Evolutionary conservation across 495 filamentous ascomycete genomes (phyloP), one percentile per base, ranked within the genome.

Genomic region (Rhizodiscina lignyota): DNA sequence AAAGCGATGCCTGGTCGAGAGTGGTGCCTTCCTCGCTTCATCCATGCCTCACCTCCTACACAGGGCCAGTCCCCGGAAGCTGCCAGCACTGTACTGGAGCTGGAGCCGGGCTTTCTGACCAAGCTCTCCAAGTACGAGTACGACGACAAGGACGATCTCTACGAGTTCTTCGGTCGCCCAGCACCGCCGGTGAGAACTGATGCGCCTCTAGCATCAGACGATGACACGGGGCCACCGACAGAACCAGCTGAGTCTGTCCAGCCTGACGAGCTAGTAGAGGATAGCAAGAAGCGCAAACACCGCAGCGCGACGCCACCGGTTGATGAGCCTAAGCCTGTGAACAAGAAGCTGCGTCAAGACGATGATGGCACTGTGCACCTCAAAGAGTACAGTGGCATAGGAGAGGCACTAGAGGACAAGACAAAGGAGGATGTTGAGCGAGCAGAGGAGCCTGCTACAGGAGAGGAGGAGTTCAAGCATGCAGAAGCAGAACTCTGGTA

Each of bases 251-350:
- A n/a, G n/a, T n/a, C n/a, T n/a, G n/a, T n/a, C n/a, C n/a, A n/a
- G n/a, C n/a, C n/a, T n/a, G n/a, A n/a, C n/a, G 46, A 47, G 32
- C 18, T 41, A 13, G 45, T 43, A 24, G 50, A 54, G 18, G 55
- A 59, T 19, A 56, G 30, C 15, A 35, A 42, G 34, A 57, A 57
- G 52, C 38, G 55, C 13, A 59, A 59, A 45, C 42, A 54, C 26
- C 37, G 54, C 12, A 59, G 55, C 34, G 21, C 35, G 1, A 47
- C 38, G 5, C 49, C 55, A 12, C 38, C 49, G 5, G 43, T 51
- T 1, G 26, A 38, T 4, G 37, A 38, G 17, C 40, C 40, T 20
- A 30, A 41, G 10, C 44, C 54, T 18, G 27, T 47, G 5, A 8
- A 5, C 15, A 35, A 23, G 38, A 57, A 57, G 42, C 39, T 46